Conservation (phyloP, 2,329 filamentous ascomycete genomes). For the Aspergillus ochraceus region DNA sequence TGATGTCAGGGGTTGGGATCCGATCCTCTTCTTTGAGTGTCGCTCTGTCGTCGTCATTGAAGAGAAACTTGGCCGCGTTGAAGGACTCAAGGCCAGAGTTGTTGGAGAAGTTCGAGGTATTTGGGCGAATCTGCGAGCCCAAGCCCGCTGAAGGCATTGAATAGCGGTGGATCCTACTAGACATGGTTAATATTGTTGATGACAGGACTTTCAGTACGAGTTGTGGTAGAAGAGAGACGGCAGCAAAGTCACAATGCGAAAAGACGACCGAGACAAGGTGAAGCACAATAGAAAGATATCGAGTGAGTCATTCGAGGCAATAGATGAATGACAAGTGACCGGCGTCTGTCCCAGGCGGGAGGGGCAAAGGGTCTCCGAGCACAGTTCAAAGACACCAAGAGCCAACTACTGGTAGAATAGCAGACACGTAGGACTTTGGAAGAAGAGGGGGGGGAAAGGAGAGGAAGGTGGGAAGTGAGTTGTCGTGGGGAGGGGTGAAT, state of each 20-base stretch:
- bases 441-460: background rate
- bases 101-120: slow-evolving; percentile 28
- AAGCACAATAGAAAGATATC: background rate
- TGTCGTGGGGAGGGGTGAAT: background rate
- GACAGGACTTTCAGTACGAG: background rate
- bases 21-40: slow-evolving; percentile 48
- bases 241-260: background rate
- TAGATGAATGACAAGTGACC: background rate
- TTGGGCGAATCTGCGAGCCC: slow-evolving; percentile 32
- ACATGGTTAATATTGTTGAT: slow-evolving; percentile 9
- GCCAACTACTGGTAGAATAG: background rate
- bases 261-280: background rate
- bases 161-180: slow-evolving; percentile 75
- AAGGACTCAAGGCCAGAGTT: slow-evolving; percentile 70
- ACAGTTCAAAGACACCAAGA: too few species aligned
- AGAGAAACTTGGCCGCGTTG: slow-evolving; percentile 82
- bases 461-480: background rate
- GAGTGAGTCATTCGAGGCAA: background rate
- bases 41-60: slow-evolving; percentile 71
- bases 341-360: background rate
- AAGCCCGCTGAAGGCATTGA: slow-evolving; percentile 77
- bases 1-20: slow-evolving; percentile 63
- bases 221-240: background rate
- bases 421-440: background rate
- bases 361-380: too few species aligned